Percentiles rank a stretch among this genome's conserved stretches.
phyloP scores from a whole-genome alignment of 2,329 filamentous ascomycete genomes.

The Cadophora gregata region DNA sequence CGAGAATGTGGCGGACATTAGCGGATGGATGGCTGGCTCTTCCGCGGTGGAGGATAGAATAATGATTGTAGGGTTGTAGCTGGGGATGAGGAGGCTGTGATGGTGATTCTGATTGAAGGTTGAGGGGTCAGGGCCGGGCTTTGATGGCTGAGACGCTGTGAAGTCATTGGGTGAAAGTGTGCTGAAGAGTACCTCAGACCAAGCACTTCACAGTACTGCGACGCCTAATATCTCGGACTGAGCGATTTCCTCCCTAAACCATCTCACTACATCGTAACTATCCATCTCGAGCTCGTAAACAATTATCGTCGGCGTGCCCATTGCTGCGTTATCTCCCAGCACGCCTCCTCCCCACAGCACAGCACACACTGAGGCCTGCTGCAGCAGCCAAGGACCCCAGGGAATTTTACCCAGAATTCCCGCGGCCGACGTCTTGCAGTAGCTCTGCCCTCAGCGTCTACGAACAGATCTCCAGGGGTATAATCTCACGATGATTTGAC shows the following conservation, averaged over 20 bases:
- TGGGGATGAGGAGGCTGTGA: slow-evolving; percentile 10
- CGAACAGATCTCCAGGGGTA: slow-evolving; percentile 11
- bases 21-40: neutral
- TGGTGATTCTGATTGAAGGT: neutral
- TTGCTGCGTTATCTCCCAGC: slow-evolving; percentile 4
- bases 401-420: neutral
- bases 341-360: neutral
- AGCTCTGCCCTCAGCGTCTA: neutral
- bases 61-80: neutral
- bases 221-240: neutral
- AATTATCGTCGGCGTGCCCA: slow-evolving; percentile 9
- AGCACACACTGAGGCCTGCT: neutral
- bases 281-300: neutral
- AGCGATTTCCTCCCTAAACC: neutral
- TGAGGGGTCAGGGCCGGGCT: neutral
- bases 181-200: neutral
- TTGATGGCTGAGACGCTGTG: slow-evolving; percentile 1
- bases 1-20: neutral
- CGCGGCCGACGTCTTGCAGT: slow-evolving; percentile 11
- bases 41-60: neutral
- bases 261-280: neutral
- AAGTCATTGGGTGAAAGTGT: neutral
- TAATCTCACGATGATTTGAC: neutral
- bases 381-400: neutral
- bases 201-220: neutral